Evolutionary conservation across 2,329 filamentous ascomycete genomes (phyloP).

Genomic region (Neoarthrinium moseri): DNA sequence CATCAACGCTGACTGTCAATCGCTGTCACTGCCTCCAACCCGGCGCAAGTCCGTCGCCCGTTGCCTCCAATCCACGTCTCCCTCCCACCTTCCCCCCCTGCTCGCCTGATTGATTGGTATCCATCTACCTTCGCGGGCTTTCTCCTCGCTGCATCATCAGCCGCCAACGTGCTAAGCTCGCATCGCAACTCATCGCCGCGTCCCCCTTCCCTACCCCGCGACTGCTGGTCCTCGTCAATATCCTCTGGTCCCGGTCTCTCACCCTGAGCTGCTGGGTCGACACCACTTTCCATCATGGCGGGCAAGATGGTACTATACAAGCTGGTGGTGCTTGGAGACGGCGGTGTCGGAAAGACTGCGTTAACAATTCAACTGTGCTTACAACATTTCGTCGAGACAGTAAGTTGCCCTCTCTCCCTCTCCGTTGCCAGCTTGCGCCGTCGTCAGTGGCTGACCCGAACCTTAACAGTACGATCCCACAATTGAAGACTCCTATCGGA

Average conservation of each 20-base stretch:
- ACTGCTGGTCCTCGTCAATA: not conserved
- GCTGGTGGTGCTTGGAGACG: constrained; percentile 90
- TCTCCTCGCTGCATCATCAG: not conserved
- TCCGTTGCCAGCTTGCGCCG: not conserved
- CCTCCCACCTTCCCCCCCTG: not conserved
- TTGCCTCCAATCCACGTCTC: not conserved
- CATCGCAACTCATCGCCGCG: not conserved
- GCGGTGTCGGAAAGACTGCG: constrained; percentile 91
- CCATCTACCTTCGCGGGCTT: too few relatives aligned
- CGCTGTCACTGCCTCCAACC: not conserved
- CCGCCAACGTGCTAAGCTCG: not conserved
- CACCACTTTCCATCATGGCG: constrained; percentile 59
- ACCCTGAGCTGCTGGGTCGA: not conserved
- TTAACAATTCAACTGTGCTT: constrained; percentile 95
- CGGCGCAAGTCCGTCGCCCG: not conserved
- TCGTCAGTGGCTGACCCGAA: constrained; percentile 2
- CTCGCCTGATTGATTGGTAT: not conserved
- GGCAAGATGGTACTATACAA: constrained; percentile 96
- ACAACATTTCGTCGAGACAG: constrained; percentile 97
- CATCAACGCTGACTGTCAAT: not conserved
- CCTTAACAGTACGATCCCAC: constrained; percentile 72
- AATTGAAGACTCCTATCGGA: constrained; percentile 85
- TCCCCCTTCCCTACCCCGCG: not conserved
- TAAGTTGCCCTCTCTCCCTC: constrained; percentile 39
- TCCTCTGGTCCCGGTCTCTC: too few relatives aligned